A percentile compares a stretch with the other conserved stretches of the same genome.
Evolutionary conservation across 2,329 filamentous ascomycete genomes (phyloP).

Genomic region (Trichophyton benhamiae): DNA sequence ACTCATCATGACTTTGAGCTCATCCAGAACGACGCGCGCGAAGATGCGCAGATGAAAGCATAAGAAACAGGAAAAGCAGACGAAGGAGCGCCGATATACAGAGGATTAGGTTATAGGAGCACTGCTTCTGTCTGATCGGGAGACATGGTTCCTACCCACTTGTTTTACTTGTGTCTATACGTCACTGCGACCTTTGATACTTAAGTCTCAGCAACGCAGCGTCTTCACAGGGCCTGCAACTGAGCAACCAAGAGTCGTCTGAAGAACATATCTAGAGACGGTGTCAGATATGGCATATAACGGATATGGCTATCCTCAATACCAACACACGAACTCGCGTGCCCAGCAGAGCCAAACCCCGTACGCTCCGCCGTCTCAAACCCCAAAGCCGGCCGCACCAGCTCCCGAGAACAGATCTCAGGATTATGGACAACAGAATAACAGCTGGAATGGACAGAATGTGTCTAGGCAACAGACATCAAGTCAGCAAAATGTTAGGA

Average conservation of each 20-base stretch:
- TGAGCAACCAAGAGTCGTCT: neutral
- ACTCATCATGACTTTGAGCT: neutral
- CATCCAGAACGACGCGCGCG: neutral
- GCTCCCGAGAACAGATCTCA: conserved; percentile 6
- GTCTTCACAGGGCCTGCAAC: neutral
- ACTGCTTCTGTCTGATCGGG: neutral
- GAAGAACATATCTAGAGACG: neutral
- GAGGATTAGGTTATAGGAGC: neutral
- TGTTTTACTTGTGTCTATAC: neutral
- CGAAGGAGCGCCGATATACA: neutral
- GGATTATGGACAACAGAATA: conserved; percentile 8
- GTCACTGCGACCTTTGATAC: neutral
- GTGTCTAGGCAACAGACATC: neutral
- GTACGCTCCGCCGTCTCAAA: conserved; percentile 5
- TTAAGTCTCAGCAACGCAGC: neutral
- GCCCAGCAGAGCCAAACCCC: neutral
- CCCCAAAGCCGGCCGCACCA: neutral
- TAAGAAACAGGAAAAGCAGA: neutral
- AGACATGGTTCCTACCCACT: neutral
- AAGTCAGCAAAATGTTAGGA: conserved; percentile 3
- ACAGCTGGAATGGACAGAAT: conserved; percentile 10
- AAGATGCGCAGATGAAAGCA: neutral
- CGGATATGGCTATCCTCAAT: conserved; percentile 11
- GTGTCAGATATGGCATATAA: conserved; percentile 11
- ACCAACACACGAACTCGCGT: conserved; percentile 8